Conservation (phyloP, 306 rosid genomes). For the Dicorynia guianensis region DNA sequence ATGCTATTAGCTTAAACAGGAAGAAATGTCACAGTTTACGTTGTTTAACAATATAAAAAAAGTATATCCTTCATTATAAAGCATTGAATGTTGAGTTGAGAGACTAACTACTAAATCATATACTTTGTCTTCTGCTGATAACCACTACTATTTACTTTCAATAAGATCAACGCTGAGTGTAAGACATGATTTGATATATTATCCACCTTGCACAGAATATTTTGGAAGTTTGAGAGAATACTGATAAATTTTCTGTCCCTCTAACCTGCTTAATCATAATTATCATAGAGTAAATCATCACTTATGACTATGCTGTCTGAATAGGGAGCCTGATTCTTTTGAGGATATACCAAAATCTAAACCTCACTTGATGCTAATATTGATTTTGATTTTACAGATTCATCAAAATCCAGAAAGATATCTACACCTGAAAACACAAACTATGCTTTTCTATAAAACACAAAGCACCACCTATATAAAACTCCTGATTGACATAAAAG, state of each 20-base stretch:
- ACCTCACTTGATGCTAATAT: constrained; percentile 10
- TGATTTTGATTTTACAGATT: background rate
- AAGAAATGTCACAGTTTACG: constrained; percentile 1
- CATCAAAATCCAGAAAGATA: background rate
- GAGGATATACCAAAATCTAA: constrained; percentile 17
- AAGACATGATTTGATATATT: constrained; percentile 6
- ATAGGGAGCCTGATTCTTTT: constrained; percentile 4
- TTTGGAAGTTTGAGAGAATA: background rate
- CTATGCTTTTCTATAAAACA: background rate
- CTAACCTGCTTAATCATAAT: background rate
- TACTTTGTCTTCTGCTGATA: background rate
- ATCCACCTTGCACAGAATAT: constrained; percentile 6
- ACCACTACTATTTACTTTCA: too few relatives aligned
- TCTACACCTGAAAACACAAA: background rate
- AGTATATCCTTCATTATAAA: background rate
- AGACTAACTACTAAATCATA: constrained; percentile 1
- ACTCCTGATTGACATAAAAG: background rate
- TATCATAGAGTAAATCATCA: background rate
- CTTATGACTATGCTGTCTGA: background rate
- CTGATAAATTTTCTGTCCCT: background rate
- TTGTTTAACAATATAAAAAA: background rate
- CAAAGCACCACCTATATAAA: constrained; percentile 11
- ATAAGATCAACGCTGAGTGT: background rate
- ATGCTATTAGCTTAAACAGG: constrained; percentile 19
- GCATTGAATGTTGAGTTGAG: background rate